Percentiles rank a stretch among this genome's conserved stretches.
Conservation (phyloP, 176 grass and related monocot species). For the Carex pumila region DNA sequence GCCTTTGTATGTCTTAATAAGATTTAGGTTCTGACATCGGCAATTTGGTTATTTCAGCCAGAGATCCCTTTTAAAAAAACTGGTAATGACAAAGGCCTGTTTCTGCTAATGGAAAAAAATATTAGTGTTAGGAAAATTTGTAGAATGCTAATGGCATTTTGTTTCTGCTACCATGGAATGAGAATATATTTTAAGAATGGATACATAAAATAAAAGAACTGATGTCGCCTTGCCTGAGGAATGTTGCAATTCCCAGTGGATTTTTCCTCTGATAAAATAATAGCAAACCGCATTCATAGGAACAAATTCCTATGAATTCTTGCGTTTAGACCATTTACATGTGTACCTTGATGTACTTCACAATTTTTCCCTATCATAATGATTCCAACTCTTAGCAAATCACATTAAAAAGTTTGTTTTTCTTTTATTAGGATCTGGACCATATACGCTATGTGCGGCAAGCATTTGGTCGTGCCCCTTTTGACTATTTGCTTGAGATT, state of each 20-base stretch:
- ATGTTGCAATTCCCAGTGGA: background rate
- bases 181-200: background rate
- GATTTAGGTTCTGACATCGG: background rate
- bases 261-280: background rate
- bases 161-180: background rate
- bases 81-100: background rate
- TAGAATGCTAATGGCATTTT: background rate
- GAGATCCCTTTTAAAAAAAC: background rate
- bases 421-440: conserved; percentile 65
- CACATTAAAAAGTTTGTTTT: background rate
- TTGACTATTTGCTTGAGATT: conserved; percentile 68
- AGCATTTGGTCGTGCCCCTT: conserved; percentile 55
- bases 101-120: background rate
- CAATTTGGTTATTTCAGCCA: background rate
- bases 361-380: background rate
- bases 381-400: background rate
- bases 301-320: background rate
- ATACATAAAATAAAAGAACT: background rate
- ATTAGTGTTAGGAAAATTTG: background rate
- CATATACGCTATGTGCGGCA: conserved; percentile 65
- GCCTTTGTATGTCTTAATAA: background rate
- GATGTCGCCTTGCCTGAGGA: background rate
- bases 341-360: background rate
- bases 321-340: background rate
- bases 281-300: background rate